Evolutionary conservation across 331 rosid species (phyloP).

Genomic region (Cydonia oblonga): DNA sequence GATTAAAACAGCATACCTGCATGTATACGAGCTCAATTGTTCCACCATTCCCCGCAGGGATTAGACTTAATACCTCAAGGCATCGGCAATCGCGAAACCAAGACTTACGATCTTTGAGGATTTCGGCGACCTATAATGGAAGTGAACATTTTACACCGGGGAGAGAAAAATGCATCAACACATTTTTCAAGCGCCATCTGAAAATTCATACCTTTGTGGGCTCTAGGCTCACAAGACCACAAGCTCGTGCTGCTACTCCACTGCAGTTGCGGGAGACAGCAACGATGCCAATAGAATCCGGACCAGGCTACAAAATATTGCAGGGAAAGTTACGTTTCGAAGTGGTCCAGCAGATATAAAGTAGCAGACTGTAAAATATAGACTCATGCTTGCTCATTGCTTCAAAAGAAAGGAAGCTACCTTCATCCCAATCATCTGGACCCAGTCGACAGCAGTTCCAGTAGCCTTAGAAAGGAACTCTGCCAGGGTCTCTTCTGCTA

Average conservation of each 20-base stretch:
- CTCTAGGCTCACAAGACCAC: conserved; percentile 97
- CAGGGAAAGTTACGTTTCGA: background rate
- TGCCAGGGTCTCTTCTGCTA: conserved; percentile 99
- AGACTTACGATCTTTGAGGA: conserved; percentile 78
- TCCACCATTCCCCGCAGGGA: conserved; percentile 80
- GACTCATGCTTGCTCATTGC: background rate
- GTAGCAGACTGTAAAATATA: background rate
- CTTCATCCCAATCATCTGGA: conserved; percentile 99
- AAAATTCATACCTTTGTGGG: conserved; percentile 63
- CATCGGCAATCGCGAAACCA: conserved; percentile 96
- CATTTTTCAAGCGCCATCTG: background rate
- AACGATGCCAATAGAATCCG: conserved; percentile 97
- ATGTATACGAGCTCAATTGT: conserved; percentile 82
- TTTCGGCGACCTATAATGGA: conserved; percentile 64
- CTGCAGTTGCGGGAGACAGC: conserved; percentile 93
- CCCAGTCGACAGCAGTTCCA: conserved; percentile 99
- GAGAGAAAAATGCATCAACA: background rate
- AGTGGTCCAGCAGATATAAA: background rate
- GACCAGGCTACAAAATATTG: conserved; percentile 74
- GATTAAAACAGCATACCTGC: conserved; percentile 44
- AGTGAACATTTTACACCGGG: background rate
- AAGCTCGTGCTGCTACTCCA: conserved; percentile 97
- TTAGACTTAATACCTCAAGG: conserved; percentile 62
- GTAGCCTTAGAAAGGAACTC: conserved; percentile 99
- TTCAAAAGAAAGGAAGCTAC: conserved; percentile 15